Evolutionary conservation across 2,329 filamentous ascomycete species (phyloP).

Genomic region (Didymella exigua): DNA sequence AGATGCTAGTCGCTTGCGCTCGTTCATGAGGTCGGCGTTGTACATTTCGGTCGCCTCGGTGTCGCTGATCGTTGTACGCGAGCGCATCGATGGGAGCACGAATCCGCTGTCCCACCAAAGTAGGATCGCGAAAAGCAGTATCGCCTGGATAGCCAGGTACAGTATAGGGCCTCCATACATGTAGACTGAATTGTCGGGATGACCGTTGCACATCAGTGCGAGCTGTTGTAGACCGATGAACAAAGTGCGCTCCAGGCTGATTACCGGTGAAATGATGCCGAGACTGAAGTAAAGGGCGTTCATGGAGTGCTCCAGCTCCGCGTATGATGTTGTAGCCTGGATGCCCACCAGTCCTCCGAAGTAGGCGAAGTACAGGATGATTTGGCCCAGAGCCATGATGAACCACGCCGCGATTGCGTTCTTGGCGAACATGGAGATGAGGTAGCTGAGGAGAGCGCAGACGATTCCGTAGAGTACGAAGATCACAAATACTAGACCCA

Average conservation of each 20-base stretch:
- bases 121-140: constrained; percentile 71
- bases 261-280: constrained; percentile 28
- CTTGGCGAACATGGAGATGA: constrained; percentile 77
- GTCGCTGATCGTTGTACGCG: constrained; percentile 49
- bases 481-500: constrained; percentile 79
- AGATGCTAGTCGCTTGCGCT: constrained; percentile 65
- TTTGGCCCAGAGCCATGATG: constrained; percentile 73
- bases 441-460: constrained; percentile 74
- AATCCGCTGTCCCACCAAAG: constrained; percentile 53
- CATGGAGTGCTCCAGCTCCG: constrained; percentile 23
- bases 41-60: constrained; percentile 59
- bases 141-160: constrained; percentile 75
- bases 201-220: constrained; percentile 70
- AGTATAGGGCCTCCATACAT: constrained; percentile 83
- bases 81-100: constrained; percentile 55
- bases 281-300: constrained; percentile 33
- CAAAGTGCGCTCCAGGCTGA: constrained; percentile 26
- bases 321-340: constrained; percentile 24
- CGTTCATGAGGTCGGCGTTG: constrained; percentile 62
- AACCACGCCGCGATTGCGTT: constrained; percentile 73
- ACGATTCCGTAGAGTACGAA: constrained; percentile 80
- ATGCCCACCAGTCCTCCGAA: constrained; percentile 42
- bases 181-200: constrained; percentile 66
- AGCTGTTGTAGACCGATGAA: constrained; percentile 59
- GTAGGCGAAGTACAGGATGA: constrained; percentile 54